Conservation (phyloP, 148 eudicot species). For the Nepenthes gracilis region DNA sequence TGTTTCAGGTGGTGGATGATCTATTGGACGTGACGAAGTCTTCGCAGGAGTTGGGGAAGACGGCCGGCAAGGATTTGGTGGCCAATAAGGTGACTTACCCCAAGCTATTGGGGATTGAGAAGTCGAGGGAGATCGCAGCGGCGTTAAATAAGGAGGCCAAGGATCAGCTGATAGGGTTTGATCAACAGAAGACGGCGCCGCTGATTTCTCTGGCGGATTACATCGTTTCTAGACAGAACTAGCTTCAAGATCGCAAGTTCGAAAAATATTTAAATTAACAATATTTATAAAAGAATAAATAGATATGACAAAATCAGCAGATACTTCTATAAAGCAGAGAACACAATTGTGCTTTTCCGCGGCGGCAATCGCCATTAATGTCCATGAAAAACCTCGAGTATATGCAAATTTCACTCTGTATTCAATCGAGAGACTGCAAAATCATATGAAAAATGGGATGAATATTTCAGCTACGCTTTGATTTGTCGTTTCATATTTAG, state of each 20-base stretch:
- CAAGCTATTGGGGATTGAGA: constrained; percentile 53
- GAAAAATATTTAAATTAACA: no score
- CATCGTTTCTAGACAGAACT: constrained; percentile 53
- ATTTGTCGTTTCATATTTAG: no score
- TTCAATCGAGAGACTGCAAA: no score
- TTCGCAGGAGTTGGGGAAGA: constrained; percentile 56
- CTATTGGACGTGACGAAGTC: constrained; percentile 65
- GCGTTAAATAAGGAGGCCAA: constrained; percentile 41
- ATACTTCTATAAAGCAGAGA: no score
- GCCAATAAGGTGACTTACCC: constrained; percentile 64
- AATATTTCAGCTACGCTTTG: no score
- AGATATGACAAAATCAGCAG: no score
- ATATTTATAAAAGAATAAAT: no score
- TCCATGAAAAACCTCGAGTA: no score
- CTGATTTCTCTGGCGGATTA: constrained; percentile 62
- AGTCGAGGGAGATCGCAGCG: constrained; percentile 49
- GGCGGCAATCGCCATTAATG: no score
- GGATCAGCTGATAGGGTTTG: constrained; percentile 41
- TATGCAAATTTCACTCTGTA: no score
- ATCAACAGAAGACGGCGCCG: constrained; percentile 41
- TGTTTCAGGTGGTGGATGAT: constrained; percentile 76
- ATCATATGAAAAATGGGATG: no score
- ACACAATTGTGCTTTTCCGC: no score
- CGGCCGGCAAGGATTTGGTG: constrained; percentile 64
- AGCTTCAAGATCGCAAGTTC: not conserved